phyloP scores from a whole-genome alignment of 306 rosid genomes.

The Dryas octopetala region DNA sequence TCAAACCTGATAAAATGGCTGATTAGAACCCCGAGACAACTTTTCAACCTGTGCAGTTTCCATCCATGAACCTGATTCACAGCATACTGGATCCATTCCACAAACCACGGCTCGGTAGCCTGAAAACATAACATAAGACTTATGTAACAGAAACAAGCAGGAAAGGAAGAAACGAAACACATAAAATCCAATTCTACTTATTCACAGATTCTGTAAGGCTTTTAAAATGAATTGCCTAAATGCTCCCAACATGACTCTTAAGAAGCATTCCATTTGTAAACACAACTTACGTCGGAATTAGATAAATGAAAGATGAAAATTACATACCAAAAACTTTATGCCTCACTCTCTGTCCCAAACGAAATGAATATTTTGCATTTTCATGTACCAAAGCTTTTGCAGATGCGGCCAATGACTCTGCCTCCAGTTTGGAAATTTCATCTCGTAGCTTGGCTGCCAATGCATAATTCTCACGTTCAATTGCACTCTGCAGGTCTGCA shows the following conservation, averaged over 20 bases:
- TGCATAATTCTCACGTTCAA: constrained; percentile 72
- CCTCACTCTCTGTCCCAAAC: constrained; percentile 87
- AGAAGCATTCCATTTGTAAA: not conserved
- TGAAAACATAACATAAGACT: constrained; percentile 31
- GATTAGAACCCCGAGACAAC: constrained; percentile 66
- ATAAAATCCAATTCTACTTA: constrained; percentile 9
- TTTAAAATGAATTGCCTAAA: constrained; percentile 12
- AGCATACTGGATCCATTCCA: constrained; percentile 97
- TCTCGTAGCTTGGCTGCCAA: constrained; percentile 78
- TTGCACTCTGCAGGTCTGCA: constrained; percentile 74
- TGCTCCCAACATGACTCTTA: not conserved
- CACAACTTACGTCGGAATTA: constrained; percentile 9
- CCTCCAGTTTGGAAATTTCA: constrained; percentile 69
- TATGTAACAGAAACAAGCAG: constrained; percentile 24
- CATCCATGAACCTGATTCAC: constrained; percentile 93
- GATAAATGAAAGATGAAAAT: constrained; percentile 18
- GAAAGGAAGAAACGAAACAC: not conserved
- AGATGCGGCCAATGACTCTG: constrained; percentile 79
- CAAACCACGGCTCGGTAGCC: constrained; percentile 80
- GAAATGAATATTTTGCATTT: constrained; percentile 72
- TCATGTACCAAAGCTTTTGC: constrained; percentile 81
- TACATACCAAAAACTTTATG: constrained; percentile 66
- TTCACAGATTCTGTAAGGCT: not conserved
- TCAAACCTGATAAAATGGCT: constrained; percentile 87
- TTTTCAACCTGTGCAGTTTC: constrained; percentile 81